Base-by-base conservation (phyloP, 176 grass and related monocot species). In the Thalia dealbata region DNA sequence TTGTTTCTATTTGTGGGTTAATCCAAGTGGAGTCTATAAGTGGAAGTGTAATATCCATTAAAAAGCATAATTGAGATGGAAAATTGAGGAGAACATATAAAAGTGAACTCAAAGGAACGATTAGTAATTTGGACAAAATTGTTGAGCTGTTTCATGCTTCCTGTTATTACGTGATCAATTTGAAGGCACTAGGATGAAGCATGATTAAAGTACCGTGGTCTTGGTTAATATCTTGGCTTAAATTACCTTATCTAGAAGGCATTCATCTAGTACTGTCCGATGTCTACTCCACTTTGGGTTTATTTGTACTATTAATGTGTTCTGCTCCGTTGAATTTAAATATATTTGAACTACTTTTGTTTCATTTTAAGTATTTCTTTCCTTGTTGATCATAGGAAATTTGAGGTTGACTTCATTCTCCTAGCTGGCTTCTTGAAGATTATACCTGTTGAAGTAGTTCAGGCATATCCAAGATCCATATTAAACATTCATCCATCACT, bases 401-500 rank as follows among this genome's bases (percentile, higher is more conserved):
- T 78, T 69, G 73, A 75, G 72, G 85, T 99, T 21, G 83, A 91
- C 70, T 99, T 93, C 64, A 43, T 91, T 85, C 76, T 99, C 42
- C 88, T 99, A 71, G 90, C 90, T 72, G 87, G 90, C 82, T 93
- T 85, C 79, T 79, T 99, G 83, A 99, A 99, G n/a, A 81, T 93
- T 51, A 87, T 99, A 88, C 95, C 90, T 13, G 51, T 84, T 67
- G 90, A 93, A 64, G 73, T 99, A 75, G 65, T 93, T 71, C 76
- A 60, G 75, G 61, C 73, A 11, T 86, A 78, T 78, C 89, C 82
- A 72, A 99, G 72, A 73, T 88, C 85, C 19, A 91, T 99, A 72
- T 69, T 99, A 67, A 99, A 99, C 64, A 93, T 99, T 66, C 95
- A 99, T 65, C 95, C 95, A 80, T 99, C 95, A 19, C 95, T 93